These are phyloP conservation scores for Leucosporidium creatinivorum DNA, from an alignment of 768 basidiomycete species.

Conservation along the genomic window DNA sequence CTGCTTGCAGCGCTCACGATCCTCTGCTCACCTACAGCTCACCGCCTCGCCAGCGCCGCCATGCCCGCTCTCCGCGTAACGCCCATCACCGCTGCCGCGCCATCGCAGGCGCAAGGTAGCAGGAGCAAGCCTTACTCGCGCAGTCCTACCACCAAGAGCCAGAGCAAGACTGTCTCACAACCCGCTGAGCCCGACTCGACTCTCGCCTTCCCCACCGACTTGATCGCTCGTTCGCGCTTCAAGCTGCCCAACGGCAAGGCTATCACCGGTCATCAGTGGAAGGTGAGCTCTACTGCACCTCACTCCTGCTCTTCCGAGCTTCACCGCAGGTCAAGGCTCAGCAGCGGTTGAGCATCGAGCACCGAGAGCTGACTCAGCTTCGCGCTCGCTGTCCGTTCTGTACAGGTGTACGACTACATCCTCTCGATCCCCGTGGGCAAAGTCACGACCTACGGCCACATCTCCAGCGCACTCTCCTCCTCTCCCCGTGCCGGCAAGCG, in stretches of 20 bases:
- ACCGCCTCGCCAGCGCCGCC: too few relatives aligned
- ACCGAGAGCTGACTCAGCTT: too few relatives aligned
- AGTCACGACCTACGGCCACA: slow-evolving; percentile 32
- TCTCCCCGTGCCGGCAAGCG: slow-evolving; percentile 13
- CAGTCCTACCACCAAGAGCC: too few relatives aligned
- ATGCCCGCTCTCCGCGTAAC: too few relatives aligned
- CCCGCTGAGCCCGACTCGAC: not conserved
- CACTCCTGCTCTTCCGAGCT: not conserved
- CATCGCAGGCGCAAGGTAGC: too few relatives aligned
- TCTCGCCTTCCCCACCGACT: not conserved
- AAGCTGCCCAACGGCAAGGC: not conserved
- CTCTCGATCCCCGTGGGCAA: slow-evolving; percentile 23
- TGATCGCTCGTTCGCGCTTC: not conserved
- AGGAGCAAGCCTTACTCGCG: too few relatives aligned
- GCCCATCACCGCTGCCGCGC: too few relatives aligned
- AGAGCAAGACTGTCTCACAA: not conserved
- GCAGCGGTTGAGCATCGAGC: too few relatives aligned
- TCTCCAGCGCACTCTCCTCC: slow-evolving; percentile 8
- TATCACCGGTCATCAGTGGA: not conserved
- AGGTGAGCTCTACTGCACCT: not conserved
- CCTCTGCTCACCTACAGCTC: too few relatives aligned
- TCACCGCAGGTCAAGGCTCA: too few relatives aligned
- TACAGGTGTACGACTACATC: slow-evolving; percentile 27
- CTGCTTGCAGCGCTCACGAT: too few relatives aligned
- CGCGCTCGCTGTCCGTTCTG: not conserved